Base-by-base conservation (phyloP, 805 yeast genomes). In the Starmerella scarabaei region DNA sequence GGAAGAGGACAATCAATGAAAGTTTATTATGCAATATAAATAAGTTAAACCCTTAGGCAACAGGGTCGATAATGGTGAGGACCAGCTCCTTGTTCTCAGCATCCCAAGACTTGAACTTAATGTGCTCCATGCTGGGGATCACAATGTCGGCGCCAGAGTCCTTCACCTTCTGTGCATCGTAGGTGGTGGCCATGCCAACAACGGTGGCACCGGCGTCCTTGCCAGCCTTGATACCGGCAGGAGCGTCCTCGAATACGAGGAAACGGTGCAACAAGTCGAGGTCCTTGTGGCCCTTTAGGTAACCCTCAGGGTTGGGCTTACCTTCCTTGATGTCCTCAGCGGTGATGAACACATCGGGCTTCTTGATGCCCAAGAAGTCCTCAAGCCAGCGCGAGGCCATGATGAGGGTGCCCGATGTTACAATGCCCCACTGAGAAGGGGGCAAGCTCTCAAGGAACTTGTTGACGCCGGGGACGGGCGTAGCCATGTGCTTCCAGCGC, bases 261-360 rank as follows among this genome's bases (percentile, higher is more conserved):
- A 62, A 66, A 40, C 65, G 61, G 30, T 55, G 47, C 30, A 16
- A 23, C 37, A 64, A 64, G 43, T 59, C 42, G 60, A 55, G 42
- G 55, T 61, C 52, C 57, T 54, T 52, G 33, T 54, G 51, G 31
- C 62, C 64, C 29, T 51, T 51, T 40, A 50, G 67, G 66, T 82
- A 82, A 40, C 93, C 91, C 65, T 77, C 78, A 32, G 94, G 93
- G 63, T 80, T 71, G 32, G 94, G 94, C 68, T 82, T 82, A 56
- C 94, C 94, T 54, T 69, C 67, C 45, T 69, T 64, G 49, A 82
- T 91, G 58, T 73, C 75, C 62, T 77, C 84, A 36, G 93, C 91
- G 35, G 91, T 78, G 56, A 83, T 77, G 65, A 83, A 83, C 35
- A 74, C 70, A 50, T 77, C 73, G 36, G 94, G 94, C 58, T 68